phyloP scores from a whole-genome alignment of 2,329 filamentous ascomycete species.

The Fusarium anthophilum region DNA sequence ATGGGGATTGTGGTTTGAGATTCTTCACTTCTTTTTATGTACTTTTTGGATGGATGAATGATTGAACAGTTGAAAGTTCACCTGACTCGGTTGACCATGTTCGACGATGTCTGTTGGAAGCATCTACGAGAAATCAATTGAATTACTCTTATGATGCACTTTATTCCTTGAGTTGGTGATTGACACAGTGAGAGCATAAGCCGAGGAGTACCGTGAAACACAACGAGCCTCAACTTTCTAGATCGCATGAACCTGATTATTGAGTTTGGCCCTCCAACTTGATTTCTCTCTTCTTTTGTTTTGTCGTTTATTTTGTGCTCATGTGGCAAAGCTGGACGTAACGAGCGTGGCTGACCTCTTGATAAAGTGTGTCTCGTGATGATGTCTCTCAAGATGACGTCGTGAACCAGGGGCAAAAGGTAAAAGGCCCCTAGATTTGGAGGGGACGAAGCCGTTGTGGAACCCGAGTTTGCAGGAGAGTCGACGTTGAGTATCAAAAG shows the following conservation, averaged over 20 bases:
- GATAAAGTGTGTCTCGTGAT: constrained; percentile 22
- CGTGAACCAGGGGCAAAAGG: constrained; percentile 11
- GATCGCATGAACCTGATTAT: not conserved
- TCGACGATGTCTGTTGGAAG: constrained; percentile 3
- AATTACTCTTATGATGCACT: not conserved
- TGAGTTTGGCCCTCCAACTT: not conserved
- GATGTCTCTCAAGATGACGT: constrained; percentile 27
- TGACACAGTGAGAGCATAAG: not conserved
- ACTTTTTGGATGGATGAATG: constrained; percentile 33
- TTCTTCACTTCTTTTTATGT: constrained; percentile 38
- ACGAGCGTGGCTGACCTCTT: constrained; percentile 19
- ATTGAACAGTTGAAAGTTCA: constrained; percentile 6
- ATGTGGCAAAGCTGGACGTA: constrained; percentile 22
- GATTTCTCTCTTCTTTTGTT: not conserved
- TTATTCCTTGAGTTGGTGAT: not conserved
- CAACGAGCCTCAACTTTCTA: not conserved
- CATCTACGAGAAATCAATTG: constrained; percentile 20
- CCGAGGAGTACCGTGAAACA: not conserved
- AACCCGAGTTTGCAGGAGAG: constrained; percentile 3
- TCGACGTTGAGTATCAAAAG: not conserved
- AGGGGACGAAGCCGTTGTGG: constrained; percentile 19
- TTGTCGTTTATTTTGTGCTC: not conserved
- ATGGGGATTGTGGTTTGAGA: not conserved
- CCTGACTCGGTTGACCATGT: constrained; percentile 7
- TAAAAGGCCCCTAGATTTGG: not conserved